These are phyloP conservation scores for Rhododendron molle DNA, from an alignment of 148 eudicot genomes.

Conservation along the genomic window DNA sequence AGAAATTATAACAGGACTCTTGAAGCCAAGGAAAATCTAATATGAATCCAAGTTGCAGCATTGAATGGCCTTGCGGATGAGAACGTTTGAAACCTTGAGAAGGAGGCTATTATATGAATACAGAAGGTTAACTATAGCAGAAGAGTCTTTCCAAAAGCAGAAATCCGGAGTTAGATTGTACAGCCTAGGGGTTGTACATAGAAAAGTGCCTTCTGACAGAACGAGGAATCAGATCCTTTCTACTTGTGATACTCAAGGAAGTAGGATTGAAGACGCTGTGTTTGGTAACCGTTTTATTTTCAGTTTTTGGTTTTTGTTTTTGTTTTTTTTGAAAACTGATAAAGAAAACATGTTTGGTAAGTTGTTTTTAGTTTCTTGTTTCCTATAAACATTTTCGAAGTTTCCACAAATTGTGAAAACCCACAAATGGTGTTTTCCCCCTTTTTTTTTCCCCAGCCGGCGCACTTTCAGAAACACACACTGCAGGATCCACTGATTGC, in stretches of 20 bases:
- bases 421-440: too few species aligned
- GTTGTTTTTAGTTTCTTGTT: too few species aligned
- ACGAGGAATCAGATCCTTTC: background rate
- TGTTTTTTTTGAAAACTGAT: too few species aligned
- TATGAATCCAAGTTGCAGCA: background rate
- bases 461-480: too few species aligned
- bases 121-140: background rate
- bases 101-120: background rate
- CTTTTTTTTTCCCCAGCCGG: too few species aligned
- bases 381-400: too few species aligned
- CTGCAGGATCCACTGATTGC: too few species aligned
- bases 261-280: background rate
- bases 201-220: background rate
- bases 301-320: too few species aligned
- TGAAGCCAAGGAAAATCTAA: background rate
- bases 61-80: background rate
- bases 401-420: too few species aligned
- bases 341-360: too few species aligned
- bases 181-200: background rate
- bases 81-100: background rate
- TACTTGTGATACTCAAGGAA: background rate
- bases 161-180: background rate
- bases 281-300: too few species aligned
- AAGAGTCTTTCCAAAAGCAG: background rate
- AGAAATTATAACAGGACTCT: background rate